Conservation (phyloP, 1,284 basidiomycete species). For the Boletus mariae region DNA sequence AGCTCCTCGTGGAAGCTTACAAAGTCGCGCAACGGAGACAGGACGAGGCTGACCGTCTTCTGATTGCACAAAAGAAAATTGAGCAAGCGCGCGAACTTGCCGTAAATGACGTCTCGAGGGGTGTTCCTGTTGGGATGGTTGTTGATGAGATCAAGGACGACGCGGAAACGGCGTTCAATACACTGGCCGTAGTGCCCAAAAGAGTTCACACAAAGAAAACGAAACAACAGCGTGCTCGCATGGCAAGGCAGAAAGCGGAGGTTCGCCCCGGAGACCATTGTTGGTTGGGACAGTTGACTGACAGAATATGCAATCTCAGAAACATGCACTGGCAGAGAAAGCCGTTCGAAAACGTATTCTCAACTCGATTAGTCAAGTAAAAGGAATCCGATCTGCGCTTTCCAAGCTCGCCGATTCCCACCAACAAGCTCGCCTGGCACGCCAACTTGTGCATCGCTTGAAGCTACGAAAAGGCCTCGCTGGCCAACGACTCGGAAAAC, state of each 20-base stretch:
- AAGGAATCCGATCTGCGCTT: slow-evolving; percentile 47
- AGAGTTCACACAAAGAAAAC: slow-evolving; percentile 67
- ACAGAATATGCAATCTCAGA: slow-evolving; percentile 39
- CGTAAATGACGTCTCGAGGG: slow-evolving; percentile 22
- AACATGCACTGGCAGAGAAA: slow-evolving; percentile 59
- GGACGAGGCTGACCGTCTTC: slow-evolving; percentile 52
- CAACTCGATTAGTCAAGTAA: slow-evolving; percentile 52
- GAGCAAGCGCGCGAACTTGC: slow-evolving; percentile 40
- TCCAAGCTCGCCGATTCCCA: slow-evolving; percentile 40
- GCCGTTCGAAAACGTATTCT: slow-evolving; percentile 56
- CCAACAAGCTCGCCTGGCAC: slow-evolving; percentile 43
- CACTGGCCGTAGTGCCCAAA: slow-evolving; percentile 36
- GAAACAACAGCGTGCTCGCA: slow-evolving; percentile 64
- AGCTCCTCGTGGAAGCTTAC: slow-evolving; percentile 70
- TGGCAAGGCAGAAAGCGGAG: slow-evolving; percentile 56
- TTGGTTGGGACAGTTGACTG: not conserved
- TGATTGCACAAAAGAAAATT: slow-evolving; percentile 54
- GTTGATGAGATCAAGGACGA: slow-evolving; percentile 47
- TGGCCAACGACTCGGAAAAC: slow-evolving; percentile 72
- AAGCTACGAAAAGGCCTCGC: slow-evolving; percentile 48
- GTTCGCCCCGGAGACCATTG: slow-evolving; percentile 36
- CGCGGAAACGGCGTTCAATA: slow-evolving; percentile 32
- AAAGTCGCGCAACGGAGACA: slow-evolving; percentile 63
- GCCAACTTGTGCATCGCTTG: slow-evolving; percentile 36
- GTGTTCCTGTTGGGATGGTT: slow-evolving; percentile 54